Evolutionary conservation across 164 flowering plant genomes (phyloP).

Genomic region (Chimonanthus salicifolius): DNA sequence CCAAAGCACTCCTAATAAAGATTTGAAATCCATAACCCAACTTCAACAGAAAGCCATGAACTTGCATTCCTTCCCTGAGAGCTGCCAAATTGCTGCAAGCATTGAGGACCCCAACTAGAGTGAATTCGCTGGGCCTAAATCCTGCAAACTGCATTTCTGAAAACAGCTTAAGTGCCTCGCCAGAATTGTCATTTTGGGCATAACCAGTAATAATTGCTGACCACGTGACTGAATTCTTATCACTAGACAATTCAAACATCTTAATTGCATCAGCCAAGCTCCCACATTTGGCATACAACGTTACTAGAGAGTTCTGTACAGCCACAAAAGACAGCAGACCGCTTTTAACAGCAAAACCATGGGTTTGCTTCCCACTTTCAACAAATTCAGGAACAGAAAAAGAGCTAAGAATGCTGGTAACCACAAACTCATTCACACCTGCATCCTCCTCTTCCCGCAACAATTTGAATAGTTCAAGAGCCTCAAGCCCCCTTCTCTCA

Average conservation of each 20-base stretch:
- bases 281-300: conserved; percentile 69
- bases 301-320: conserved; percentile 59
- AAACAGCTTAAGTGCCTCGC: conserved; percentile 55
- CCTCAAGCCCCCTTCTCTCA: conserved; percentile 34
- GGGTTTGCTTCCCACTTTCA: conserved; percentile 43
- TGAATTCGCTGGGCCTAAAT: conserved; percentile 64
- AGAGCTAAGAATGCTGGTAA: conserved; percentile 62
- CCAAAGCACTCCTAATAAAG: conserved; percentile 56
- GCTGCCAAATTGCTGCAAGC: conserved; percentile 61
- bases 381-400: conserved; percentile 30
- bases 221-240: conserved; percentile 78
- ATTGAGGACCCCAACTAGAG: conserved; percentile 78
- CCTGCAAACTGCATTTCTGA: conserved; percentile 50
- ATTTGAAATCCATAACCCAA: conserved; percentile 57
- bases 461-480: conserved; percentile 38
- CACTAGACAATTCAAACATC: conserved; percentile 37
- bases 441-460: conserved; percentile 31
- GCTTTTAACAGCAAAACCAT: conserved; percentile 42
- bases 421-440: conserved; percentile 47
- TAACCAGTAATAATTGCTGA: conserved; percentile 84
- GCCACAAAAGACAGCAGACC: conserved; percentile 44
- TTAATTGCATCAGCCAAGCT: conserved; percentile 42
- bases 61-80: conserved; percentile 51
- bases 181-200: conserved; percentile 61
- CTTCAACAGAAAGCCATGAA: conserved; percentile 57